phyloP scores from a whole-genome alignment of 225 moss, liverwort and hornwort species.

The Pseudoscleropodium purum region DNA sequence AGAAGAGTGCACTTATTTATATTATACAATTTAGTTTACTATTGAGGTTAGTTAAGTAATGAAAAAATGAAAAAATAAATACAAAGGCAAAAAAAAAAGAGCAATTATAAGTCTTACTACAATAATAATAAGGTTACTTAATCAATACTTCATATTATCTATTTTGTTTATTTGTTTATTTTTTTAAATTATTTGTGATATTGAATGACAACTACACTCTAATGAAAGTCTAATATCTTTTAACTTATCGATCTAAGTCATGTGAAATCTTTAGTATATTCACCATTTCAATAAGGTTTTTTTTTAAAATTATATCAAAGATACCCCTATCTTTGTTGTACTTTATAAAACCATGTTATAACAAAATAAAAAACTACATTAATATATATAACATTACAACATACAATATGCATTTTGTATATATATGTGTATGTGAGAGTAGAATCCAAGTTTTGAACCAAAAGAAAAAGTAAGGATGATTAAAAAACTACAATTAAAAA shows the following conservation, averaged over 20 bases:
- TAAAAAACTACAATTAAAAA: too few species aligned
- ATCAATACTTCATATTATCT: neutral
- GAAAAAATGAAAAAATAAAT: neutral
- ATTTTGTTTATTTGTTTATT: too few species aligned
- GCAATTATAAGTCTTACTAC: too few species aligned
- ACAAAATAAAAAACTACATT: neutral
- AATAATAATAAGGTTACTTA: neutral
- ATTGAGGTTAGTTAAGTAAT: neutral
- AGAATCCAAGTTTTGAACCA: too few species aligned
- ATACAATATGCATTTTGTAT: rapidly evolving
- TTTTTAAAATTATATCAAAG: too few species aligned
- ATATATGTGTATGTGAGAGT: too few species aligned
- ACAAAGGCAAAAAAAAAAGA: too few species aligned
- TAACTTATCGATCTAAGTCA: neutral
- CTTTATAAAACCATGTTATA: rapidly evolving
- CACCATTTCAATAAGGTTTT: too few species aligned
- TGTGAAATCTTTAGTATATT: neutral
- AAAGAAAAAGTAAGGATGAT: too few species aligned
- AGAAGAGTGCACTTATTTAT: neutral
- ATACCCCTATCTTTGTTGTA: too few species aligned
- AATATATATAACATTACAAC: neutral
- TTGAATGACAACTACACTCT: neutral
- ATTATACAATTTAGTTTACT: rapidly evolving
- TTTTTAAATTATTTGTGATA: neutral
- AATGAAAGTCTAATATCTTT: neutral